Base-by-base conservation (phyloP, 208 protist genomes). In the Leishmania martiniquensis region DNA sequence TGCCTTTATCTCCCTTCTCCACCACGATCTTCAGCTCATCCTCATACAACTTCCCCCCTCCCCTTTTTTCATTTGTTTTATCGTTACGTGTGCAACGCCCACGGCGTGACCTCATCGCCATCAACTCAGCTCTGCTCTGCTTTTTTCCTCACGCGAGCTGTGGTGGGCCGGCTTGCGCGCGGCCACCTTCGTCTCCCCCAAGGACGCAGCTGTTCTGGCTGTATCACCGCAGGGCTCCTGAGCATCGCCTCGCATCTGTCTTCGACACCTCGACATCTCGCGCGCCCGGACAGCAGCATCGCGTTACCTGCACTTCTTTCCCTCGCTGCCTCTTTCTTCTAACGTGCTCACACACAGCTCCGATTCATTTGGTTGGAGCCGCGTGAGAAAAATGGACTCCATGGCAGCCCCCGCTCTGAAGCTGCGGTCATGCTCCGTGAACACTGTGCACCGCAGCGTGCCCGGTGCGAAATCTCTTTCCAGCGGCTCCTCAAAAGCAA, bases 391-490 rank as follows among this genome's bases (percentile, higher is more conserved):
- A 49, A 84, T 84, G 74, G 72, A 39, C 73, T 60, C 65, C 32
- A 37, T 52, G 1, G 45, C 69, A 7, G 62, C 72, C 57, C 68
- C 80, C 5, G 55, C 75, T 34, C 22, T 29, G n/a, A 77, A 67
- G 29, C 55, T 84, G 74, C 80, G 71, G 44, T 37, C 80, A 7
- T 75, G 80, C 15, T n/a, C 69, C 25, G 62, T 80, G 52, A 84
- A 84, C 70, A 80, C 80, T 4, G 77, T 44, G 37, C 69, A 70
- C 22, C 62, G 47, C 34, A 32, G 32, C 6, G 72, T 60, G 37
- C n/a, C 44, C 39, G 44, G 70, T 32, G 37, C 54, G 4, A 74
- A 74, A 37, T 17, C 70, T 1, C 32, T n/a, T 29, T 20, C 52
- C 17, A 29, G 47, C 20, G 25, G 13, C 3, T 5, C 78, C 10